These are phyloP conservation scores for Thalassiosira tumida DNA, from an alignment of 352 stramenopile species.

Conservation along the genomic window DNA sequence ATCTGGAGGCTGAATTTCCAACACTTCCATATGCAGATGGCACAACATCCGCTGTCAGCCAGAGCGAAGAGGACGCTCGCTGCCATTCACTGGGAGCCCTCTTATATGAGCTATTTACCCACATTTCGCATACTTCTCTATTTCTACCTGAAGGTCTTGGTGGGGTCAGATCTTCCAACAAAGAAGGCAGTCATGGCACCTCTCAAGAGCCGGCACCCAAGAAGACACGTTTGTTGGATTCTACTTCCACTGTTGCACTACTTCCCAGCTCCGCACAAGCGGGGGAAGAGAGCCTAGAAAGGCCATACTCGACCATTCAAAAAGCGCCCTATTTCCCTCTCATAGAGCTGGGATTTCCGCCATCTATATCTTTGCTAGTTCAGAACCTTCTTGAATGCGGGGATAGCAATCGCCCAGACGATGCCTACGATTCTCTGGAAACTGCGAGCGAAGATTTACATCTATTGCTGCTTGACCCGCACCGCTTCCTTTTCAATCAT, in stretches of 20 bases:
- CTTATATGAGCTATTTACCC: constrained; percentile 22
- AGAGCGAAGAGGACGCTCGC: not conserved
- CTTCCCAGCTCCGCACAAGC: too few relatives aligned
- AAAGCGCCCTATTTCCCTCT: constrained; percentile 20
- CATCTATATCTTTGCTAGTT: constrained; percentile 39
- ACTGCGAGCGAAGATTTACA: constrained; percentile 35
- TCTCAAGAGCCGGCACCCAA: not conserved
- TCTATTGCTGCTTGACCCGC: constrained; percentile 37
- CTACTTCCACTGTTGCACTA: too few relatives aligned
- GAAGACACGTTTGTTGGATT: constrained; percentile 12
- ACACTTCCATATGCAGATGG: too few relatives aligned
- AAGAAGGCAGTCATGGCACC: not conserved
- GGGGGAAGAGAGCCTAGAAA: not conserved
- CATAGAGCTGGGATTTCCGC: constrained; percentile 44
- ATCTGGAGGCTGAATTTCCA: constrained; percentile 41
- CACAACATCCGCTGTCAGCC: not conserved
- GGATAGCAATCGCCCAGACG: not conserved
- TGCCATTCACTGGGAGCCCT: constrained; percentile 19
- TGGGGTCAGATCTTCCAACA: not conserved
- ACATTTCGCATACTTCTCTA: not conserved
- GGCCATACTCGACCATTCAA: constrained; percentile 21
- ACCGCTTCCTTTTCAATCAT: constrained; percentile 35
- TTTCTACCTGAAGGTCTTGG: not conserved
- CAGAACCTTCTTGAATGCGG: constrained; percentile 41
- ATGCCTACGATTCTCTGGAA: constrained; percentile 46